Evolutionary conservation across 2,329 filamentous ascomycete species (phyloP).

Genomic region (Exophiala sp.): DNA sequence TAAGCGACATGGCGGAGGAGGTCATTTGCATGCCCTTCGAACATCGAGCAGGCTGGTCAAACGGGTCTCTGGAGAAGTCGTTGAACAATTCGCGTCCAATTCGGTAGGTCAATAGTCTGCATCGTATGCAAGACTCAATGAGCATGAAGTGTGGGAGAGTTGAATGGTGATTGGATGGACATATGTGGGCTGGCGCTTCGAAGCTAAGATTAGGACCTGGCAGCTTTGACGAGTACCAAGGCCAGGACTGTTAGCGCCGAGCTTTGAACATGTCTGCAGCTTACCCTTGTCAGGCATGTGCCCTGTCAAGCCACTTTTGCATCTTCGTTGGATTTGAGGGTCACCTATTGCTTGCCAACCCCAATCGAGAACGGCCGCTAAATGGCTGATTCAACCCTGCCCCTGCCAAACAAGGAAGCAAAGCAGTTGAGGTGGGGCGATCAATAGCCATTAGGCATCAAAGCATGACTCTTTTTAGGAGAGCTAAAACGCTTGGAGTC

Average conservation of each 20-base stretch:
- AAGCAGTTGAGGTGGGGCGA: background rate
- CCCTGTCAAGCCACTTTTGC: constrained; percentile 7
- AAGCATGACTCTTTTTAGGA: background rate
- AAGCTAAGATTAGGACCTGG: constrained; percentile 24
- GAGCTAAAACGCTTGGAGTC: background rate
- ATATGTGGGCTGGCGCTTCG: constrained; percentile 18
- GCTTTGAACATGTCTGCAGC: constrained; percentile 12
- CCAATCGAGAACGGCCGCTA: background rate
- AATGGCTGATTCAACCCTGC: background rate
- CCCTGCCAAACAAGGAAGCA: constrained; percentile 4
- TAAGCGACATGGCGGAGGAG: constrained; percentile 16
- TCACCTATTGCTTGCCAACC: constrained; percentile 6
- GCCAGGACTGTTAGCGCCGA: constrained; percentile 20
- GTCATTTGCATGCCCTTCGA: constrained; percentile 20
- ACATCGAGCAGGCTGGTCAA: constrained; percentile 19
- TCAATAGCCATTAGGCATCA: background rate
- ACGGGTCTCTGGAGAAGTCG: constrained; percentile 15
- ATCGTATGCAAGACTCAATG: constrained; percentile 51
- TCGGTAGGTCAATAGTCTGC: constrained; percentile 41
- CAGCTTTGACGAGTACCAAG: constrained; percentile 18
- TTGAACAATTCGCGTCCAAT: constrained; percentile 16
- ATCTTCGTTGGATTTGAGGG: background rate
- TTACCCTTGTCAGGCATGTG: constrained; percentile 3
- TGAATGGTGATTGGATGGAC: constrained; percentile 15
- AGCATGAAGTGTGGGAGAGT: constrained; percentile 38